Evolutionary conservation across 2,329 filamentous ascomycete genomes (phyloP), one percentile per base, ranked within the genome.

Genomic region (Lomentospora prolificans): DNA sequence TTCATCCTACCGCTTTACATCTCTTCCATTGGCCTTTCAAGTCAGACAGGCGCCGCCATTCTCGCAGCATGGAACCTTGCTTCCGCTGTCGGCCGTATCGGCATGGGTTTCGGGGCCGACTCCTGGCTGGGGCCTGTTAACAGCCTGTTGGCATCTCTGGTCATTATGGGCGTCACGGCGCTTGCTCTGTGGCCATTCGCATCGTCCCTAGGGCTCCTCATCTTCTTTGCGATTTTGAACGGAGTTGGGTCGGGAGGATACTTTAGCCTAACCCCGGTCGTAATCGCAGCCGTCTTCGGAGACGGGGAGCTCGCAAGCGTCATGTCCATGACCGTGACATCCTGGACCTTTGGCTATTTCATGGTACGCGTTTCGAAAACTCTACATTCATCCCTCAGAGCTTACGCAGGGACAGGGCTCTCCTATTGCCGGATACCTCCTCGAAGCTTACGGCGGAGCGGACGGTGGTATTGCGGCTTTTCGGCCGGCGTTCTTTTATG

Each of bases 321-420:
- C 1, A 50, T 66, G 0, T 64, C 65, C 0, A 63, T 66, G 3
- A 55, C 66, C 1, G 64, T 64, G 62, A 67, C 64, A 2, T 63
- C 63, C 0, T 66, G 65, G 65, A 65, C 65, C 10, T 64, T 58
- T 22, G 65, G 65, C 0, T 66, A 65, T 56, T 66, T 67, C 31
- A 64, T 67, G 2, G 65, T 66, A 33, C n/a, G n/a, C n/a, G n/a
- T n/a, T n/a, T n/a, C n/a, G n/a, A n/a, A n/a, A n/a, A n/a, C n/a
- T n/a, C n/a, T n/a, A n/a, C n/a, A n/a, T n/a, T n/a, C n/a, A n/a
- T n/a, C n/a, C n/a, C n/a, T n/a, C n/a, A n/a, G n/a, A n/a, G n/a
- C n/a, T n/a, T n/a, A n/a, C n/a, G n/a, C n/a, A n/a, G n/a, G n/a
- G n/a, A n/a, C n/a, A n/a, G n/a, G n/a, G n/a, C n/a, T n/a, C n/a